Evolutionary conservation across 768 basidiomycete genomes (phyloP).

Genomic region (Pisolithus orientalis): DNA sequence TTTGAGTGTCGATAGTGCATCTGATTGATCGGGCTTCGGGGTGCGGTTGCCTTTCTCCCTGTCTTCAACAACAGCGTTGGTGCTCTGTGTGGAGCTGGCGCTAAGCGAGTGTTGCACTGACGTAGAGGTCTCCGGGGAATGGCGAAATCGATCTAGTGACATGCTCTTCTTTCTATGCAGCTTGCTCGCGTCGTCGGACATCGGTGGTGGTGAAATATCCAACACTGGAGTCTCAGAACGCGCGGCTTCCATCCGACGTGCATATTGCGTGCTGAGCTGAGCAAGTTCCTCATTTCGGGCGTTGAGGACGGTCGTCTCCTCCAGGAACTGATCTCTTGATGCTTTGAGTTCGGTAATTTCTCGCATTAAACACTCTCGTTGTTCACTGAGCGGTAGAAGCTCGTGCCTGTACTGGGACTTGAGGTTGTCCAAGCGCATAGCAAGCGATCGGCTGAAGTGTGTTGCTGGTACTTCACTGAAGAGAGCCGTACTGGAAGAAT

Average conservation of each 20-base stretch:
- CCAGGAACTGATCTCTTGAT: conserved; percentile 78
- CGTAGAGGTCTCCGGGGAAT: conserved; percentile 4
- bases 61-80: conserved; percentile 20
- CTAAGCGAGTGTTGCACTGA: conserved; percentile 11
- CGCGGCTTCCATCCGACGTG: conserved; percentile 62
- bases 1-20: conserved; percentile 44
- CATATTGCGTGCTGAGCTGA: conserved; percentile 78
- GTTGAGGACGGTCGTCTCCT: conserved; percentile 88
- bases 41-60: conserved; percentile 21
- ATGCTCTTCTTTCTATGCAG: conserved; percentile 20
- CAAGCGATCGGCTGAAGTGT: conserved; percentile 64
- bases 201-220: conserved; percentile 2
- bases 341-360: conserved; percentile 87
- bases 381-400: conserved; percentile 73
- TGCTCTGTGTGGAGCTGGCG: conserved; percentile 14
- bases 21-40: conserved; percentile 29
- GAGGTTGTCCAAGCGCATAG: conserved; percentile 79
- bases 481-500: conserved; percentile 20
- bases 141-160: conserved; percentile 23
- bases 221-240: conserved; percentile 11
- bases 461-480: conserved; percentile 31
- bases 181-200: conserved; percentile 5
- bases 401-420: conserved; percentile 86
- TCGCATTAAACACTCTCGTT: conserved; percentile 70
- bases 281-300: conserved; percentile 90